Percentiles rank a stretch among this genome's conserved stretches.
Conservation (phyloP, 2,329 filamentous ascomycete species). For the Trichophyton benhamiae region DNA sequence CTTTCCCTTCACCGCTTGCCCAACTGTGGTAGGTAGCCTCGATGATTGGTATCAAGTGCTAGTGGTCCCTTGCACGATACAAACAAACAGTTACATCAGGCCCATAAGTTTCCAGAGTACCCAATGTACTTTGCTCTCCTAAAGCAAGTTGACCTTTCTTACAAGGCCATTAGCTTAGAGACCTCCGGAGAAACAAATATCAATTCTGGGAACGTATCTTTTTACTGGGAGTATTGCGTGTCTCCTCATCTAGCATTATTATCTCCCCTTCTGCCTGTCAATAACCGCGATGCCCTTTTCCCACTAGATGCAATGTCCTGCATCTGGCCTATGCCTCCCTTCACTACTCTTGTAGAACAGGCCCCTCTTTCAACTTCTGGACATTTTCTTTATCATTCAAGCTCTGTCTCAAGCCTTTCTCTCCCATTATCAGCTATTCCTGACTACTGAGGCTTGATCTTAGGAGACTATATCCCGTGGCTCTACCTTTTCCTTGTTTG, state of each 20-base stretch:
- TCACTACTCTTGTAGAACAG: not conserved
- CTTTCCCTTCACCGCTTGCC: conserved; percentile 13
- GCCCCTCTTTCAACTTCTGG: conserved; percentile 1
- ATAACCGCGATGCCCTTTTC: conserved; percentile 12
- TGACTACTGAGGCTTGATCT: not conserved
- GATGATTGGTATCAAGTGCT: conserved; percentile 10
- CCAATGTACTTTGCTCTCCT: not conserved
- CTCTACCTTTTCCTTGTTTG: not conserved
- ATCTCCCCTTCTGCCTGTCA: conserved; percentile 7
- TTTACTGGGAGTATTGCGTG: not conserved
- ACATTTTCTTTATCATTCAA: conserved; percentile 1
- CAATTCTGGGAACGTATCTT: not conserved
- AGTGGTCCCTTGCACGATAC: conserved; percentile 9
- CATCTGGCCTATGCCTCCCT: conserved; percentile 11
- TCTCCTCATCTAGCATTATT: not conserved
- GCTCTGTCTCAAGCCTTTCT: not conserved
- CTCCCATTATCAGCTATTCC: not conserved
- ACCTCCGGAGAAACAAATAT: not conserved
- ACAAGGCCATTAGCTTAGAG: conserved; percentile 10
- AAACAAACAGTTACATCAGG: conserved; percentile 13
- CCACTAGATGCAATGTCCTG: conserved; percentile 10
- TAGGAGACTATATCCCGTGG: not conserved
- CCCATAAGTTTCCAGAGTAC: not conserved
- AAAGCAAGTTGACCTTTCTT: conserved; percentile 9
- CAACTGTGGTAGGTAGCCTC: conserved; percentile 12